Conservation (phyloP, 257 asterid species). For the Solanum chilense region DNA sequence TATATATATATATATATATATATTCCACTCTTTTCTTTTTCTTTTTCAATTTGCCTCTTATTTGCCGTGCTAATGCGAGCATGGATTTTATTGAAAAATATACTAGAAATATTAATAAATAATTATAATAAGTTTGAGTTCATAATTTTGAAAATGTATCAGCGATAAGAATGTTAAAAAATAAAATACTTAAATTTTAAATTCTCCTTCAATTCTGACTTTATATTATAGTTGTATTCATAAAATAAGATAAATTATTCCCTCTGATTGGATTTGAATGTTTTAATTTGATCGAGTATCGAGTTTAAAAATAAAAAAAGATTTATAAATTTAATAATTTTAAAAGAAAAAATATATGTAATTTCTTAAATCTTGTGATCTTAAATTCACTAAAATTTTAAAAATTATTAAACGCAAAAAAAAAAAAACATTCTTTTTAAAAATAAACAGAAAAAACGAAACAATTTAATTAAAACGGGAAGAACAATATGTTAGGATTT, state of each 20-base stretch:
- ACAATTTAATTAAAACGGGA: no score
- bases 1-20: no score
- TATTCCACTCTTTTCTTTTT: not conserved
- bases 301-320: not conserved
- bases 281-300: not conserved
- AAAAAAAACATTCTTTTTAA: no score
- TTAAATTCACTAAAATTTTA: not conserved
- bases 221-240: not conserved
- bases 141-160: not conserved
- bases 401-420: no score
- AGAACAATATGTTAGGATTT: no score
- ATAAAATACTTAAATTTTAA: not conserved
- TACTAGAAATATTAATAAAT: not conserved
- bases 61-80: not conserved
- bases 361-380: not conserved
- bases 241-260: not conserved
- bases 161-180: not conserved
- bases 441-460: no score
- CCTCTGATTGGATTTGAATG: not conserved
- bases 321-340: not conserved
- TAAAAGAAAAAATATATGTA: not conserved
- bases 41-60: not conserved
- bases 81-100: not conserved
- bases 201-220: not conserved
- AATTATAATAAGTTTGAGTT: not conserved